Conservation (phyloP, 345 rosid species). For the Hibiscus syriacus region DNA sequence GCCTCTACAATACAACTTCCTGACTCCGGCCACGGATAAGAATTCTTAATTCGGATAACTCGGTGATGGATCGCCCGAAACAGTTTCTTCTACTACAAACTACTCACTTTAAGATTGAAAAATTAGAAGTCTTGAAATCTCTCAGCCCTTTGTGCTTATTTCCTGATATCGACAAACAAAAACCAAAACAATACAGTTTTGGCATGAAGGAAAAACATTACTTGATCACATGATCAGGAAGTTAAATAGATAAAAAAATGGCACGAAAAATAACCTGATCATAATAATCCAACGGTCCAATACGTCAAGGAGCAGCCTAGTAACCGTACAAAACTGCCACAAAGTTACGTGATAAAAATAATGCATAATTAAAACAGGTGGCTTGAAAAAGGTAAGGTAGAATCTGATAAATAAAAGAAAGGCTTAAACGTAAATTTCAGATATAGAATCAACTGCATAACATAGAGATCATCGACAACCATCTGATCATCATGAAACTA, state of each 20-base stretch:
- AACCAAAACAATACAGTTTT: slow-evolving; percentile 8
- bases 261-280: slow-evolving; percentile 35
- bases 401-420: slow-evolving; percentile 3
- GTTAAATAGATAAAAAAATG: slow-evolving; percentile 1
- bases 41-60: background rate
- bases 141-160: slow-evolving; percentile 11
- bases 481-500: background rate
- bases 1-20: slow-evolving; percentile 15
- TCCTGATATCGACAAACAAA: slow-evolving; percentile 10
- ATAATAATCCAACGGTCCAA: slow-evolving; percentile 14
- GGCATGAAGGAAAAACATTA: background rate
- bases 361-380: background rate
- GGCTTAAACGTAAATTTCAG: background rate
- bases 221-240: slow-evolving; percentile 16
- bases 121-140: background rate
- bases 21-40: background rate
- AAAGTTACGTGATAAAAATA: slow-evolving; percentile 19
- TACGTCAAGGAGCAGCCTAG: background rate
- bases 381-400: background rate
- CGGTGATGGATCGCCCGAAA: background rate
- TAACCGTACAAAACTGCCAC: slow-evolving; percentile 7
- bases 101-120: slow-evolving; percentile 1
- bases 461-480: background rate
- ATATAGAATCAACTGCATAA: background rate
- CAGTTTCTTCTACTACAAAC: slow-evolving; percentile 6